These are phyloP conservation scores for Senna siamea DNA, from an alignment of 306 rosid species.

Conservation along the genomic window DNA sequence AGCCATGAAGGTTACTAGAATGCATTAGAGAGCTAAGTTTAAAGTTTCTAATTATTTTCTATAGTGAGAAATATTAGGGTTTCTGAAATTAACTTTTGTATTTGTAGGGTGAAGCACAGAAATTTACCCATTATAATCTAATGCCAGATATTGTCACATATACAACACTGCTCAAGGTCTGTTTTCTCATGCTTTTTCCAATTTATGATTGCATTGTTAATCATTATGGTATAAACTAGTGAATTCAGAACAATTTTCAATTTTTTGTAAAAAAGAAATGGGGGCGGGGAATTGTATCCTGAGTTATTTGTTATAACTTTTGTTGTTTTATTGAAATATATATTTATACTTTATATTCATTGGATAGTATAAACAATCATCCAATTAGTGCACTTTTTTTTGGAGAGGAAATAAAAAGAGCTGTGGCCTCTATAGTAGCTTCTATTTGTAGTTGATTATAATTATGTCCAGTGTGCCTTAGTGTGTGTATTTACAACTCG, in stretches of 20 bases:
- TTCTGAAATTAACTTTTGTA: conserved; percentile 31
- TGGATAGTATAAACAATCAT: conserved; percentile 17
- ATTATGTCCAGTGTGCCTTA: background rate
- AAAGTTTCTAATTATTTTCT: conserved; percentile 41
- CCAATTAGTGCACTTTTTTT: background rate
- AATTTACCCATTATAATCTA: conserved; percentile 45
- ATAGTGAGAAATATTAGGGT: conserved; percentile 31
- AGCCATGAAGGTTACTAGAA: conserved; percentile 79
- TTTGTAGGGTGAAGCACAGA: conserved; percentile 58
- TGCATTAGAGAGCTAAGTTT: conserved; percentile 56
- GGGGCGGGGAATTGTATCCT: no score
- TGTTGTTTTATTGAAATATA: conserved; percentile 1
- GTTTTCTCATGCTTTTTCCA: conserved; percentile 26
- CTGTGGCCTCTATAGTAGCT: background rate
- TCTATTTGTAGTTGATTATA: background rate
- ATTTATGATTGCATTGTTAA: conserved; percentile 20
- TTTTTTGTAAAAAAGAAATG: no score
- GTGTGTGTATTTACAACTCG: background rate
- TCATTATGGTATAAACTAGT: background rate
- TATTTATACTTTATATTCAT: conserved; percentile 7
- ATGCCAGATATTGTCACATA: conserved; percentile 83
- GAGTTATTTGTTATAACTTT: no score
- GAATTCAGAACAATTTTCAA: background rate
- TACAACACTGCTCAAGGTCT: conserved; percentile 74
- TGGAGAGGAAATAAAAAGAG: background rate